Evolutionary conservation across 2,329 filamentous ascomycete genomes (phyloP), one percentile per base, ranked within the genome.

Genomic region (Talaromyces sp.): DNA sequence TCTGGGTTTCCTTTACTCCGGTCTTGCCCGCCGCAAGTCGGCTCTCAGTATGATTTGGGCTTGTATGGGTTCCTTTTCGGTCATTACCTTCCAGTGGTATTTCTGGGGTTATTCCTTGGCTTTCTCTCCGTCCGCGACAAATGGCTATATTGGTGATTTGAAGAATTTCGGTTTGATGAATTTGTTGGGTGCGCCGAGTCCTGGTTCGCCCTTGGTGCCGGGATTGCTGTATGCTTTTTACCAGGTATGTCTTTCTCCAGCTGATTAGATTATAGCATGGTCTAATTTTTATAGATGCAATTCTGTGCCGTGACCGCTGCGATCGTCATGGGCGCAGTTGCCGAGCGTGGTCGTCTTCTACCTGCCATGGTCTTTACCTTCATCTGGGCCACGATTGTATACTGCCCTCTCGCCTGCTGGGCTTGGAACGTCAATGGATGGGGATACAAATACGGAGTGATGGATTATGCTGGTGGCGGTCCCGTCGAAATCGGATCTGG

Each of bases 71-170:
- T 95, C 93, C 56, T 91, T 91, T 76, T 93, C 91, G 58, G 89
- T 98, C 75, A 85, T 97, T 77, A 90, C 91, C 65, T 97, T 99
- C 83, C 95, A 99, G 82, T 99, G 95, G 95, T 98, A 97, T 76
- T 97, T 99, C 79, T 98, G 95, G 94, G 95, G 95, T 43, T 99
- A 97, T 80, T 97, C 94, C 15, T 84, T 99, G 68, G 93, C 94
- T 61, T 97, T 98, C 80, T 95, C 91, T 74, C 84, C 86, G 51
- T 88, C 88, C 15, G 91, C 89, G 4, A 92, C 87, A 70, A 97
- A 91, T 80, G 90, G 91, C 62, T 98, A 91, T 81, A 98, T 99
- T 75, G 95, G 95, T 64, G 88, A 98, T 77, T 81, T 99, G 64
- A 85, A 89, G 71, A 91, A 96, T 78, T 97, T 98, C 72, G 95